Evolutionary conservation across 345 rosid genomes (phyloP), one percentile per base, ranked within the genome.

Genomic region (Mangifera indica): DNA sequence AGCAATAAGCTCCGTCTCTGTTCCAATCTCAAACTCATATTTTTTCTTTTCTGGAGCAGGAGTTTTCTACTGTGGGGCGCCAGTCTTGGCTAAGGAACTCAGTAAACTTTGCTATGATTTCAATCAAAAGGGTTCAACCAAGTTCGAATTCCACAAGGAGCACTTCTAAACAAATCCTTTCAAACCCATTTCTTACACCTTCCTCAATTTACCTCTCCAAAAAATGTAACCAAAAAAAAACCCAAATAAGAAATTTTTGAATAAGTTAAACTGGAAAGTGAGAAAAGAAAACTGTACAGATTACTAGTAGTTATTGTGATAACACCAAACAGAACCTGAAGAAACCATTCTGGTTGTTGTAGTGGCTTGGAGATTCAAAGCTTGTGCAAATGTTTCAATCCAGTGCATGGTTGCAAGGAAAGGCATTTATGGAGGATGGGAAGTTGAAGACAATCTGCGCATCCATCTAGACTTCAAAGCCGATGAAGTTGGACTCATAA

Each of bases 11-110:
- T 77, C 54, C 40, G 1, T 24, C 24, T 18, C 12, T 44, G 3
- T 77, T 17, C 40, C 10, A 17, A 32, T 48, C 26, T 20, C 63
- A 29, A 29, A 1, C 32, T 70, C 66, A 29, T 51, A 21, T 51
- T 62, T 34, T 57, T 63, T 8, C 22, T 70, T 55, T 66, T 24
- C 25, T 48, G 69, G 81, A 70, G 58, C 89, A 95, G 99, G 99
- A n/a, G 96, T 95, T 17, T 95, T 95, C 71, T 95, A 95, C 71
- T 95, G 99, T n/a, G 99, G 99, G 8, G 92, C 93, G 67, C 97
- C 98, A 2, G 92, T 91, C 59, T 73, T 95, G 83, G 99, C 90
- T 14, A 91, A 95, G 78, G 99, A 92, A 80, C 89, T 95, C 8
- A 81, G 88, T 88, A 89, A 88, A 68, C 97, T 95, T 60, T 95